Base-by-base conservation (phyloP, 169 alveolate genomes). In the Theileria orientalis region DNA sequence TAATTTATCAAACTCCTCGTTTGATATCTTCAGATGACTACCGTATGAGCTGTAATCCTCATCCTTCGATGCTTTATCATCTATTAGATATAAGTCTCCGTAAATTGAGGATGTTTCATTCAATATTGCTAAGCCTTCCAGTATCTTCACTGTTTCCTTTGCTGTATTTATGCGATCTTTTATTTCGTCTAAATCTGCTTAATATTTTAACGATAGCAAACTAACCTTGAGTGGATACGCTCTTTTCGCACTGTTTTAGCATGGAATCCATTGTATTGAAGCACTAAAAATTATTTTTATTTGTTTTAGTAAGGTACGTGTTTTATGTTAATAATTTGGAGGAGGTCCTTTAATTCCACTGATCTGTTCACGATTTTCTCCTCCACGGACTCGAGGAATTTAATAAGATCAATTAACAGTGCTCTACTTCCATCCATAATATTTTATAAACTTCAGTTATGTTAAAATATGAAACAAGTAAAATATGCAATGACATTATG, bases 1-100 rank as follows among this genome's bases (percentile, higher is more conserved):
- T 14, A 79, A 49, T 29, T 64, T 51, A 37, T 79, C 87, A 35
- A 79, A 79, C 67, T 79, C 87, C 23, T 79, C 87, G 54, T 79
- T 72, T 25, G 51, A 70, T 69, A 79, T 79, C 42, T 59, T 59
- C 0, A 79, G 49, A 25, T 69, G 44, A 0, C 44, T 6, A 3
- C 75, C 87, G 49, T 79, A 79, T 41, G 61, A 29, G 16, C 46
- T 5, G 5, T 57, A 54, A 69, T 37, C 27, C 7, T 51, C 46
- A 13, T 35, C 32, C 37, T 51, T 27, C 16, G 66, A 21, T 21
- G 13, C 41, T 14, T 57, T 70, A 2, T 54, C 21, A 3, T 23
- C 75, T 0, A 52, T 41, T 27, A 79, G 49, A 41, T 67, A 25
- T 51, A 61, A 16, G 64, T 79, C 87, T 2, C 83, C 64, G 35